phyloP scores from a whole-genome alignment of 768 basidiomycete species.

The Rhodotorula babjevae region DNA sequence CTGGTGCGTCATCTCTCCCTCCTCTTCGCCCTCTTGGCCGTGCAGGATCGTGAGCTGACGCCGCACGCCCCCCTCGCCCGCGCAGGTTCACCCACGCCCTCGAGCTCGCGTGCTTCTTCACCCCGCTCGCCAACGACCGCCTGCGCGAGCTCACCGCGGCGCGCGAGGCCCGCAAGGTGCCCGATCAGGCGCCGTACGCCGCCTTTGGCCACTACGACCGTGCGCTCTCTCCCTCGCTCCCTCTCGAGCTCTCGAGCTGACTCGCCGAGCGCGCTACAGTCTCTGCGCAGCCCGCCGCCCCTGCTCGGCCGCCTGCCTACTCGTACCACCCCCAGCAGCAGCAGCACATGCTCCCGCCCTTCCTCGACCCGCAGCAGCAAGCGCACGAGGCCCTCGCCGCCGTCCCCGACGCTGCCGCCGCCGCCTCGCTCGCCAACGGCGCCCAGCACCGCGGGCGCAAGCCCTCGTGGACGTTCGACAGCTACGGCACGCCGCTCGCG shows the following conservation, averaged over 20 bases:
- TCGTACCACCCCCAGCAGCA: no score
- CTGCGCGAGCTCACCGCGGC: conserved; percentile 18
- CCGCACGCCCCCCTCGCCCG: no score
- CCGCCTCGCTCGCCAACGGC: no score
- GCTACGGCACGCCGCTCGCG: conserved; percentile 5
- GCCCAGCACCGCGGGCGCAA: background rate
- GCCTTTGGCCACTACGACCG: conserved; percentile 7
- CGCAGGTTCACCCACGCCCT: conserved; percentile 22
- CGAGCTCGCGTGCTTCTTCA: conserved; percentile 38
- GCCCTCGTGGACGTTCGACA: conserved; percentile 3
- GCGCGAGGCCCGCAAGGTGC: background rate
- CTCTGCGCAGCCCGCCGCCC: no score
- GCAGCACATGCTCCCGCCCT: background rate
- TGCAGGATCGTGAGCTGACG: no score
- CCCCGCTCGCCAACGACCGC: conserved; percentile 22
- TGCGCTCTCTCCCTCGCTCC: conserved; percentile 1
- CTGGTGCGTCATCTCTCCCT: conserved; percentile 3
- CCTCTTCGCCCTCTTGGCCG: no score
- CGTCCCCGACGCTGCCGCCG: no score
- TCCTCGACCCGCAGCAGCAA: no score
- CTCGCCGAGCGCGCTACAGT: no score
- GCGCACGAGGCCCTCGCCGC: no score
- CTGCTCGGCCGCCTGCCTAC: no score
- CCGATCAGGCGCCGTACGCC: background rate
- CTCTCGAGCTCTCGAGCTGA: background rate